Evolutionary conservation across 768 basidiomycete genomes (phyloP).

Genomic region (Lentinula edodes): DNA sequence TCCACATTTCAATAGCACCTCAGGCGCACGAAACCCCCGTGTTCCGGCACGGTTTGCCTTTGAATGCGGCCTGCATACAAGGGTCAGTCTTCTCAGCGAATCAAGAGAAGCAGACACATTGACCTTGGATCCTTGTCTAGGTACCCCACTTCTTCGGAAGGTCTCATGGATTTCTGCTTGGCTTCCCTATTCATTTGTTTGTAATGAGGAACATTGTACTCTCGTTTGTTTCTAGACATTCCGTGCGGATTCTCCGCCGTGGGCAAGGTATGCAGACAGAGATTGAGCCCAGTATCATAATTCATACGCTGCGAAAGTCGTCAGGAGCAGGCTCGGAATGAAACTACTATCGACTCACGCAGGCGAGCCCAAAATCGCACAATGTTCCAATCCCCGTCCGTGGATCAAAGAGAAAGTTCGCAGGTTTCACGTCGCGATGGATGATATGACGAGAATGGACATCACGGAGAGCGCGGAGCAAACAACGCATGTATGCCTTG

Average conservation of each 20-base stretch:
- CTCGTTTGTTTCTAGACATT: slow-evolving; percentile 32
- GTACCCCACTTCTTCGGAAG: slow-evolving; percentile 73
- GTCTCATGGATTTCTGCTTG: slow-evolving; percentile 42
- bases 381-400: slow-evolving; percentile 77
- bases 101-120: slow-evolving; percentile 19
- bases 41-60: slow-evolving; percentile 98
- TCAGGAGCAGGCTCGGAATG: neutral
- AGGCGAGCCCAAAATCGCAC: slow-evolving; percentile 94
- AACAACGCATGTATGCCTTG: slow-evolving; percentile 82
- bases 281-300: slow-evolving; percentile 32
- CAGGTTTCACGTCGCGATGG: slow-evolving; percentile 97
- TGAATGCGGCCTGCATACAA: slow-evolving; percentile 53
- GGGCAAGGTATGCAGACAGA: slow-evolving; percentile 77
- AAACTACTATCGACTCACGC: slow-evolving; percentile 46
- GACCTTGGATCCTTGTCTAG: slow-evolving; percentile 67
- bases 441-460: slow-evolving; percentile 84
- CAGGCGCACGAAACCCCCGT: slow-evolving; percentile 93
- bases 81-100: neutral
- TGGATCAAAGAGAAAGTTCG: slow-evolving; percentile 93
- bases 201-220: slow-evolving; percentile 43
- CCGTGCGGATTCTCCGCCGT: slow-evolving; percentile 67
- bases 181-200: slow-evolving; percentile 59
- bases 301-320: slow-evolving; percentile 49
- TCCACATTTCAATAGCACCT: slow-evolving; percentile 90
- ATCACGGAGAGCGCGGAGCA: slow-evolving; percentile 86